These are phyloP conservation scores for Neocucurbitaria cava DNA, from an alignment of 2,329 filamentous ascomycete species.

Conservation along the genomic window DNA sequence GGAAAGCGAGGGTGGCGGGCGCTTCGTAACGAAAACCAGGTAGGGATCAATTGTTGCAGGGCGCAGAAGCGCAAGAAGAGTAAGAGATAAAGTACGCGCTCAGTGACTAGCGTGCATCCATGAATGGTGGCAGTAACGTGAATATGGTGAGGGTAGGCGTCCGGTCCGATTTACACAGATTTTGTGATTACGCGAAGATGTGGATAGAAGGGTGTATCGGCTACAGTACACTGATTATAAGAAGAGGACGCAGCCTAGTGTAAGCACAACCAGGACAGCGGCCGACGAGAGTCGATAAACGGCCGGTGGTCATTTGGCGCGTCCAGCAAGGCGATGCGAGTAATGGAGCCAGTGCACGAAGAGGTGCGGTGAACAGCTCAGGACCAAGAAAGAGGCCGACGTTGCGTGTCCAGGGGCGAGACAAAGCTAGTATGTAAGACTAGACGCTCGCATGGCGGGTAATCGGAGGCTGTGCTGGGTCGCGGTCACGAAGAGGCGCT, in stretches of 20 bases:
- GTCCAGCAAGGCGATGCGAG: constrained; percentile 25
- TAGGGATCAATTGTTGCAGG: constrained; percentile 49
- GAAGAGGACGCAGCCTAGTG: constrained; percentile 24
- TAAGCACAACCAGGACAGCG: constrained; percentile 37
- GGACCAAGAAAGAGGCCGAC: constrained; percentile 9
- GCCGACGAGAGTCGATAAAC: constrained; percentile 34
- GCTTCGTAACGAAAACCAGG: constrained; percentile 38
- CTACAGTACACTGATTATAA: no score
- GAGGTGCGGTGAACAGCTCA: constrained; percentile 13
- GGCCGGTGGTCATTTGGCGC: constrained; percentile 40
- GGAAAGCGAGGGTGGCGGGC: constrained; percentile 29
- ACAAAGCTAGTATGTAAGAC: constrained; percentile 21
- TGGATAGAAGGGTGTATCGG: constrained; percentile 22
- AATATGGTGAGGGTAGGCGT: constrained; percentile 32
- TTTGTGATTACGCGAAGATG: constrained; percentile 34
- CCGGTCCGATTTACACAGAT: constrained; percentile 30
- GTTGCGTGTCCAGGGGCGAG: constrained; percentile 18
- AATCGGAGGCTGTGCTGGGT: constrained; percentile 11
- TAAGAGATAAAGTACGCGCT: constrained; percentile 32
- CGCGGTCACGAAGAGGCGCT: constrained; percentile 4
- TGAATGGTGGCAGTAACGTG: constrained; percentile 30
- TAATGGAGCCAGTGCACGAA: constrained; percentile 17
- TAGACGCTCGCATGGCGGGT: constrained; percentile 30
- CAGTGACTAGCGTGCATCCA: constrained; percentile 38
- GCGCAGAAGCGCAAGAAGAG: constrained; percentile 49